These are phyloP conservation scores for Peterozyma toletana DNA, from an alignment of 805 yeast species.

Conservation along the genomic window DNA sequence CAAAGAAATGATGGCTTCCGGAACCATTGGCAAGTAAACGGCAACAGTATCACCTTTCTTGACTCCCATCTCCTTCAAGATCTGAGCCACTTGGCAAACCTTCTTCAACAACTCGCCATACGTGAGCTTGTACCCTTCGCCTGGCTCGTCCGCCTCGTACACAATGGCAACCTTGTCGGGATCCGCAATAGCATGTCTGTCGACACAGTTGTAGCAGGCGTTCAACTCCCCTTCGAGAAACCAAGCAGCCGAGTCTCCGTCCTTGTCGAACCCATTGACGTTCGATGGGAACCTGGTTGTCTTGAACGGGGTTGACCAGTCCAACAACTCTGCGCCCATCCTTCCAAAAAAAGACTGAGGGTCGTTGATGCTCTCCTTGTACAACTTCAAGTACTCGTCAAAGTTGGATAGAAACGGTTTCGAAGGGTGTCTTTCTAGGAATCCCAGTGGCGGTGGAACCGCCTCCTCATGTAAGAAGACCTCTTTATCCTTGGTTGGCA, in stretches of 20 bases:
- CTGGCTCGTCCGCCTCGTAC: constrained; percentile 78
- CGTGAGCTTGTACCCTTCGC: constrained; percentile 53
- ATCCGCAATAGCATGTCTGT: constrained; percentile 65
- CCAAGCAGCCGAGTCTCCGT: constrained; percentile 54
- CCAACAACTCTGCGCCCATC: constrained; percentile 38
- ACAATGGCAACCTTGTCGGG: constrained; percentile 72
- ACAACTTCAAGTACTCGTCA: constrained; percentile 41
- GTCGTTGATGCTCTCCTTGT: constrained; percentile 48
- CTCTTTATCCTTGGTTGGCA: constrained; percentile 19
- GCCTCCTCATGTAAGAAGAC: constrained; percentile 22
- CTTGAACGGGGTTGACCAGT: constrained; percentile 48
- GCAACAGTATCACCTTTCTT: constrained; percentile 82
- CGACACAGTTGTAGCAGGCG: constrained; percentile 77
- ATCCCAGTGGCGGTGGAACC: constrained; percentile 24
- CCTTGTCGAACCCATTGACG: constrained; percentile 36
- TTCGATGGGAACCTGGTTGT: constrained; percentile 35
- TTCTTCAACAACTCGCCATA: constrained; percentile 66
- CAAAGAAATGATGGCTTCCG: constrained; percentile 69
- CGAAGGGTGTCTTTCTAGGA: constrained; percentile 32
- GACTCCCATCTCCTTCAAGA: constrained; percentile 58
- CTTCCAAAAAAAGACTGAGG: constrained; percentile 51
- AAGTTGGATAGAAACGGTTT: constrained; percentile 40
- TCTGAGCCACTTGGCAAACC: constrained; percentile 67
- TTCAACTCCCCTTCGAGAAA: constrained; percentile 74
- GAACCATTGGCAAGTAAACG: constrained; percentile 80